Evolutionary conservation across 306 rosid genomes (phyloP), one percentile per base, ranked within the genome.

Genomic region (Benincasa hispida): DNA sequence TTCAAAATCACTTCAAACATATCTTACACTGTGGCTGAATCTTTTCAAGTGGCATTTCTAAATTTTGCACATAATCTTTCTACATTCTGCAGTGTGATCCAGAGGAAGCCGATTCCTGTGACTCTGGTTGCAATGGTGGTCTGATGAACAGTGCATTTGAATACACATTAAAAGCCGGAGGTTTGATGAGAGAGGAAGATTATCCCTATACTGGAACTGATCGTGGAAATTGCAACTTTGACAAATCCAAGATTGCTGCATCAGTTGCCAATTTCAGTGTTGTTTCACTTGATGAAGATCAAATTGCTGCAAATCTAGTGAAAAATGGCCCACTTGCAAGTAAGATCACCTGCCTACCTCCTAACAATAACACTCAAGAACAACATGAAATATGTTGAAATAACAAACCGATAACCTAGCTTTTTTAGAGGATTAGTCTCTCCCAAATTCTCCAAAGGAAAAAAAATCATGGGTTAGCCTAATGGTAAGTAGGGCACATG

Each of bases 111-210:
- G 87, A 89, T 59, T 89, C 98, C 34, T 94, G 99, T 0, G 99
- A 94, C 78, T 79, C 96, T 0, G 98, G 99, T n/a, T 95, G 99
- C 88, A 95, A 81, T 5, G 97, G 99, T 15, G 99, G 99, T 62
- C 86, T 92, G 79, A 95, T 95, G 98, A 95, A 95, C 50, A 95
- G 97, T 77, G 99, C 99, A 78, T 85, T 95, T 74, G 98, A 95
- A 78, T 95, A 95, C 80, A 90, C 93, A 45, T 86, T 90, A 48
- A 92, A 89, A 85, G 83, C 93, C 10, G 99, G 99, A 74, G 99
- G 99, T 42, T 80, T 92, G 10, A 94, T 94, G 99, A 81, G 84
- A 72, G 99, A 92, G 83, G 75, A 88, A 78, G 99, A 94, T 68
- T 94, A 94, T 81, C 99, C 99, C 51, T 94, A 90, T 79, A 79